phyloP scores from a whole-genome alignment of 1,284 basidiomycete species.

The Phellopilus nigrolimitatus region DNA sequence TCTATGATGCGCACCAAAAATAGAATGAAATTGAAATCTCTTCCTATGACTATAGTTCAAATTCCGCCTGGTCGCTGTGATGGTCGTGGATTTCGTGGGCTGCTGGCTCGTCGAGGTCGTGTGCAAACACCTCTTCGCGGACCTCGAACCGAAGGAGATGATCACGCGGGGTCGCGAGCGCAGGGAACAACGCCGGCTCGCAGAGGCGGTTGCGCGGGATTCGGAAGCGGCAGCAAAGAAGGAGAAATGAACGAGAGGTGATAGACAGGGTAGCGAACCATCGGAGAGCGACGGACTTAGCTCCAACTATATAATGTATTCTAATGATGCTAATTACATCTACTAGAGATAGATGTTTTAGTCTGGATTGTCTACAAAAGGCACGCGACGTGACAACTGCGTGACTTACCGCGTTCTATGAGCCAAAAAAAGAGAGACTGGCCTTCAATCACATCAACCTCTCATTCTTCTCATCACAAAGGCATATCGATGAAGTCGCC shows the following conservation, averaged over 20 bases:
- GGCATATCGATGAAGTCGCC: no score
- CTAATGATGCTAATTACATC: slow-evolving; percentile 6
- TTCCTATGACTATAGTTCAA: slow-evolving; percentile 84
- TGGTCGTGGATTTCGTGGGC: slow-evolving; percentile 86
- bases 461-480: no score
- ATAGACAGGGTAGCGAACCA: no score
- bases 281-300: no score
- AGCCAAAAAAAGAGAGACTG: no score
- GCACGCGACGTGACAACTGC: no score
- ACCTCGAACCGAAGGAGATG: slow-evolving; percentile 81
- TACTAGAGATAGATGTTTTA: neutral
- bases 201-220: slow-evolving; percentile 26
- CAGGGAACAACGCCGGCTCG: slow-evolving; percentile 42
- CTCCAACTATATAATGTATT: neutral
- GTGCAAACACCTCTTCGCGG: slow-evolving; percentile 87
- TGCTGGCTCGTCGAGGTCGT: slow-evolving; percentile 81
- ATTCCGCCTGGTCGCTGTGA: slow-evolving; percentile 66
- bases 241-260: neutral
- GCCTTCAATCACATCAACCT: no score
- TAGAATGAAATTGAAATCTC: neutral
- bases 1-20: slow-evolving; percentile 13
- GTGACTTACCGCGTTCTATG: no score
- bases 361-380: no score
- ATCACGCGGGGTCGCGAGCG: slow-evolving; percentile 80
- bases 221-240: slow-evolving; percentile 15